Conservation (phyloP, 176 grass and related monocot species). For the Triticum monococcum region DNA sequence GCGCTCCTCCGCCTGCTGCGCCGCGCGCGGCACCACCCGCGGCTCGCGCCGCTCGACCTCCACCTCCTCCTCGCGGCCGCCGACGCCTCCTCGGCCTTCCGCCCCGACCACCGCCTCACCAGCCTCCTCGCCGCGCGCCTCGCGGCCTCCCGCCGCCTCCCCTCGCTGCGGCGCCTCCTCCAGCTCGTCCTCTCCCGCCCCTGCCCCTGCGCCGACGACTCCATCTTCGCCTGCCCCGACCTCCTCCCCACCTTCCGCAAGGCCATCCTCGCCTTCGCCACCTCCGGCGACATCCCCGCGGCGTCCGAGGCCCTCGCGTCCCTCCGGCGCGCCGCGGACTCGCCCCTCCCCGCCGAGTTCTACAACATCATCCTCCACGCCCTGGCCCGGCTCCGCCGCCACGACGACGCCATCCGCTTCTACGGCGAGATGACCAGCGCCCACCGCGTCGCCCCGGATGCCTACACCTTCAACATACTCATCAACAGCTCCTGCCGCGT, state of each 20-base stretch:
- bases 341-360: constrained; percentile 50
- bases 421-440: constrained; percentile 56
- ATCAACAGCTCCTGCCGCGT: constrained; percentile 55
- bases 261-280: constrained; percentile 62
- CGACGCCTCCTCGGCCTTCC: constrained; percentile 49
- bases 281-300: constrained; percentile 51
- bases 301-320: constrained; percentile 41
- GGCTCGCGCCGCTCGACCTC: constrained; percentile 63
- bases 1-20: constrained; percentile 45
- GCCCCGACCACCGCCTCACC: constrained; percentile 67
- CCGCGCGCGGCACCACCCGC: constrained; percentile 54
- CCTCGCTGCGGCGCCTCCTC: constrained; percentile 51
- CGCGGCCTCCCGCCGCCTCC: constrained; percentile 52
- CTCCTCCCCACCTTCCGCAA: constrained; percentile 60
- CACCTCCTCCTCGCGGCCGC: constrained; percentile 59
- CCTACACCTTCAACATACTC: constrained; percentile 77
- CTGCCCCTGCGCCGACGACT: constrained; percentile 68
- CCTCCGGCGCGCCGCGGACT: constrained; percentile 52
- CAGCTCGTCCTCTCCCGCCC: constrained; percentile 47
- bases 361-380: constrained; percentile 72
- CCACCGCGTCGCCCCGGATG: constrained; percentile 54
- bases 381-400: constrained; percentile 35
- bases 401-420: constrained; percentile 46
- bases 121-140: constrained; percentile 43
- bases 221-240: constrained; percentile 73